Evolutionary conservation across 2,329 filamentous ascomycete species (phyloP).

Genomic region (Clonostachys sp.): DNA sequence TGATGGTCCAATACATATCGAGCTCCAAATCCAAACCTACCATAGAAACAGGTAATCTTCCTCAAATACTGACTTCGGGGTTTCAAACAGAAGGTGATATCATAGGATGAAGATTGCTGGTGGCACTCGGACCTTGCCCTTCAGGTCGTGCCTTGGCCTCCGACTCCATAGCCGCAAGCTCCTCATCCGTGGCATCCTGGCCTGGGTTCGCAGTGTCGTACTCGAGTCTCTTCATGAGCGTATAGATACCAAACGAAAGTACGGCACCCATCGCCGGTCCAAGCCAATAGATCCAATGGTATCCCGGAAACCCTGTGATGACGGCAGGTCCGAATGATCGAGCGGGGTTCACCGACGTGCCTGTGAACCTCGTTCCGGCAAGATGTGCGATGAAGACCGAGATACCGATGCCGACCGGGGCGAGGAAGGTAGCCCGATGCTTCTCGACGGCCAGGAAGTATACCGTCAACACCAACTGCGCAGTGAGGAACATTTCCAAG

Average conservation of each 20-base stretch:
- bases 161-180: background rate
- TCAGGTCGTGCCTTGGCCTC: too few relatives aligned
- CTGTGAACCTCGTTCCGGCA: slow-evolving; percentile 28
- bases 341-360: slow-evolving; percentile 37
- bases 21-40: too few relatives aligned
- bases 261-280: slow-evolving; percentile 40
- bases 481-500: slow-evolving; percentile 59
- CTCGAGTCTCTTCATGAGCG: slow-evolving; percentile 37
- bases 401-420: slow-evolving; percentile 65
- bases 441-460: slow-evolving; percentile 67
- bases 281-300: slow-evolving; percentile 47
- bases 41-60: too few relatives aligned
- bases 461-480: slow-evolving; percentile 54
- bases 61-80: too few relatives aligned
- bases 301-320: slow-evolving; percentile 27
- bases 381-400: slow-evolving; percentile 55
- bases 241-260: slow-evolving; percentile 39
- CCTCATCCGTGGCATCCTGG: slow-evolving; percentile 24
- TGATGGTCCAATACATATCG: too few relatives aligned
- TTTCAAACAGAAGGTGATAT: too few relatives aligned
- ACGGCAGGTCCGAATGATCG: slow-evolving; percentile 41
- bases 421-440: slow-evolving; percentile 63
- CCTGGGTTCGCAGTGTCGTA: slow-evolving; percentile 40
- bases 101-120: too few relatives aligned
- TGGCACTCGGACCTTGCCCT: too few relatives aligned